phyloP scores from a whole-genome alignment of 495 filamentous ascomycete species.

The Pseudoneurospora amorphoporcata region DNA sequence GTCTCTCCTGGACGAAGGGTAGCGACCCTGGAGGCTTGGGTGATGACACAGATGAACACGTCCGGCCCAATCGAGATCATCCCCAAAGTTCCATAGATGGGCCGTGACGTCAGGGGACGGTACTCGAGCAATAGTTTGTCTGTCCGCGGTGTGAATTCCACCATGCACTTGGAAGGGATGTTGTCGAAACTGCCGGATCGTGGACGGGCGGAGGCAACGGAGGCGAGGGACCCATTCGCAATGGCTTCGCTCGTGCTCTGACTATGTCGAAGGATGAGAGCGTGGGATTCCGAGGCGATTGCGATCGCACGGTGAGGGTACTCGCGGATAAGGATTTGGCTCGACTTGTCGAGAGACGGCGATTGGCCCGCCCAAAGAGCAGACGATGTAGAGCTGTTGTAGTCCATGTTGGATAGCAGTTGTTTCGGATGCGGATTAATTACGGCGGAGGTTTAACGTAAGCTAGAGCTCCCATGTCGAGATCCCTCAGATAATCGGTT shows the following conservation, averaged over 20 bases:
- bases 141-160: constrained; percentile 68
- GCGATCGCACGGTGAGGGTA: constrained; percentile 78
- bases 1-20: constrained; percentile 77
- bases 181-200: constrained; percentile 26
- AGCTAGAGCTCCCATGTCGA: background rate
- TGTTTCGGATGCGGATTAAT: background rate
- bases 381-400: constrained; percentile 12
- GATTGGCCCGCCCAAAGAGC: constrained; percentile 22
- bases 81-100: constrained; percentile 83
- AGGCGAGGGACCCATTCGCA: constrained; percentile 41
- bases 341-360: constrained; percentile 35
- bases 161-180: constrained; percentile 57
- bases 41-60: constrained; percentile 90
- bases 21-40: constrained; percentile 63
- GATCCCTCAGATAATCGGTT: background rate
- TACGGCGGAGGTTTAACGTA: background rate
- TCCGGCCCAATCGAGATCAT: constrained; percentile 77
- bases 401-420: constrained; percentile 16
- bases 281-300: constrained; percentile 65
- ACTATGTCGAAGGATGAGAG: constrained; percentile 72
- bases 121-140: constrained; percentile 62
- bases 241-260: constrained; percentile 42
- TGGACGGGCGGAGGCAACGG: constrained; percentile 31
- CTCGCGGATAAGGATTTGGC: constrained; percentile 57
- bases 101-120: constrained; percentile 55